Base-by-base conservation (phyloP, 768 basidiomycete species). In the Dacryopinax primogenitus region DNA sequence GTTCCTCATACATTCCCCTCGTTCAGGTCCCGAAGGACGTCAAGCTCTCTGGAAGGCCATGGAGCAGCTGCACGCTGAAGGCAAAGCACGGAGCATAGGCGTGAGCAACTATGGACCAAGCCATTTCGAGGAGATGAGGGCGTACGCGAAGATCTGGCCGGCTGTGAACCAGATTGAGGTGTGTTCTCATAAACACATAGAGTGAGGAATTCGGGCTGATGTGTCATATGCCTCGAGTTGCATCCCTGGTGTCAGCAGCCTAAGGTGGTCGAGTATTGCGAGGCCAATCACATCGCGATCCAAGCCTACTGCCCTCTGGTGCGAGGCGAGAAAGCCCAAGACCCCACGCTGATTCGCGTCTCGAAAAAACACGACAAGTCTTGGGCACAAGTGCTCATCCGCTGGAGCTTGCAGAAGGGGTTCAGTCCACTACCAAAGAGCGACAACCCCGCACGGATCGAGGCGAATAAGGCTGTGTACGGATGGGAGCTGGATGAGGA, bases 351-450 rank as follows among this genome's bases (percentile, higher is more conserved):
- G 36, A 3, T 45, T 9, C 11, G 12, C 13, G 28, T 64, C 23
- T 81, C 36, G 2, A 74, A 76, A 61, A 87, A 87, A 86, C 74
- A 84, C 68, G 73, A 75, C 39, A 82, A 83, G 65, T 82, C 85
- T 41, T 81, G 82, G 2, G 85, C 91, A n/a, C 93, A 96, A 70
- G 78, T 95, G 47, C 81, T 96, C 15, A 76, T 96, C 64, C 83
- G 94, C 26, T 96, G 92, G 90, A 92, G 90, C 33, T 76, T 97
- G 39, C 93, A 96, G 73, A 83, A 81, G 71, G 85, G 85, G 74
- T 90, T 83, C 69, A 68, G 78, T 65, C 71, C 75, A 41, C 78
- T 80, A 63, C 79, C 78, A 37, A 80, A 80, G 69, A 76, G 75
- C 13, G 76, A 77, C n/a, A 72, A 72, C 26, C 69, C 74, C 65